These are phyloP conservation scores for Ehretia macrophylla DNA, from an alignment of 257 asterid species.

Conservation along the genomic window DNA sequence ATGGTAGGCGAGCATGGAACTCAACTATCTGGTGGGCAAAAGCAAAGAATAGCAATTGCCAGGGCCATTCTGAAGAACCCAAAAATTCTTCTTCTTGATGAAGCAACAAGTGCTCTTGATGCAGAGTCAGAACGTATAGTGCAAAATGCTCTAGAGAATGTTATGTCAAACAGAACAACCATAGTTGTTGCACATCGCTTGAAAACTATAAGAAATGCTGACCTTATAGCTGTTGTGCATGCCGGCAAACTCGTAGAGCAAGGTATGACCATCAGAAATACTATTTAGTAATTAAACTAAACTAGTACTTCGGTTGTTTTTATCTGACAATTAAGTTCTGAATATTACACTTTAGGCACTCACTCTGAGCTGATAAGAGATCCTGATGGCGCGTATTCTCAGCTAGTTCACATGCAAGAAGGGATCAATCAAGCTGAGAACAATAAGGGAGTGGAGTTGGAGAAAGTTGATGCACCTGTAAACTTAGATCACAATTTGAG, in stretches of 20 bases:
- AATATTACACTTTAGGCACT: conserved; percentile 39
- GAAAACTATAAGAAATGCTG: conserved; percentile 73
- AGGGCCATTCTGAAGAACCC: conserved; percentile 78
- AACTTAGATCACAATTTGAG: conserved; percentile 35
- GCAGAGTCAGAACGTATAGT: conserved; percentile 70
- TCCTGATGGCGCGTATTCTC: conserved; percentile 65
- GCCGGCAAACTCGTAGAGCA: conserved; percentile 64
- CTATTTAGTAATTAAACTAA: neutral
- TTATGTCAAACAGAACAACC: conserved; percentile 64
- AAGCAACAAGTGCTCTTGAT: conserved; percentile 89
- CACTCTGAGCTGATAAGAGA: conserved; percentile 60
- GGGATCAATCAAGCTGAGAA: conserved; percentile 33
- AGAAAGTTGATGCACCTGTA: conserved; percentile 10
- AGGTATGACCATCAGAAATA: conserved; percentile 28
- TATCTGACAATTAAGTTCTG: neutral
- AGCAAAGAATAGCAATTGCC: conserved; percentile 80
- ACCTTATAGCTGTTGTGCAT: conserved; percentile 72
- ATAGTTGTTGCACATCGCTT: conserved; percentile 83
- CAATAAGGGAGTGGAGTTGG: conserved; percentile 4
- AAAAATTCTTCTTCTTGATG: conserved; percentile 77
- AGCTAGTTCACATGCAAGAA: conserved; percentile 67
- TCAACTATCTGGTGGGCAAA: conserved; percentile 82
- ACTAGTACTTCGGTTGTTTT: neutral
- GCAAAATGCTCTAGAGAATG: conserved; percentile 76
- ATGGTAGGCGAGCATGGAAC: conserved; percentile 88